phyloP scores from a whole-genome alignment of 768 basidiomycete genomes.

The Tricholoma hemisulphureum region DNA sequence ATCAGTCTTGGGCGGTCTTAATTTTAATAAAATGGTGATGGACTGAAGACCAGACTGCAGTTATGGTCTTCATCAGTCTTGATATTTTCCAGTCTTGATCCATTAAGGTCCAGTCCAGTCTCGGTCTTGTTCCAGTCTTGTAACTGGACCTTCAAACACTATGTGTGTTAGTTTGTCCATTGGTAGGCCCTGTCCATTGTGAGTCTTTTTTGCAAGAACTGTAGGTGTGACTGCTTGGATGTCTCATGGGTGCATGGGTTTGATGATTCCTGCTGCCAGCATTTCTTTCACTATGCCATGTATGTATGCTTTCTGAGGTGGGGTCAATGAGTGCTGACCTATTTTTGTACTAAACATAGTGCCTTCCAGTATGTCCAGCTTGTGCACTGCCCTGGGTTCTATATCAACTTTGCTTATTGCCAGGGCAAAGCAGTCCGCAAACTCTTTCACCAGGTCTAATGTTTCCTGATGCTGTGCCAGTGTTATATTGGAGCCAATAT shows the following conservation, averaged over 20 bases:
- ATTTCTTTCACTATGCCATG: slow-evolving; percentile 33
- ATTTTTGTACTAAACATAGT: slow-evolving; percentile 28
- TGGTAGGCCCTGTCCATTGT: slow-evolving; percentile 24
- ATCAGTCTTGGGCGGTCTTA: too few relatives aligned
- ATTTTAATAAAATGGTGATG: too few relatives aligned
- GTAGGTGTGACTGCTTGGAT: slow-evolving; percentile 20
- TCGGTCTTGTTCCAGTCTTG: too few relatives aligned
- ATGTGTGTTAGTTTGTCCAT: slow-evolving; percentile 34
- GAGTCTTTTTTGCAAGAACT: slow-evolving; percentile 36
- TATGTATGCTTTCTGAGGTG: slow-evolving; percentile 28
- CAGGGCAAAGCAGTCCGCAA: not conserved
- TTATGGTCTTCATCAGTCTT: too few relatives aligned
- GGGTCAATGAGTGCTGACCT: slow-evolving; percentile 25
- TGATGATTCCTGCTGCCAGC: slow-evolving; percentile 32
- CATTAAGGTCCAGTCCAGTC: too few relatives aligned
- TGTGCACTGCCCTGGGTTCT: slow-evolving; percentile 19
- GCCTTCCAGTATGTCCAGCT: slow-evolving; percentile 30
- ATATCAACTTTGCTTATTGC: not conserved
- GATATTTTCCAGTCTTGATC: too few relatives aligned
- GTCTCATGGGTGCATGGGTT: slow-evolving; percentile 18
- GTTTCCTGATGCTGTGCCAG: not conserved
- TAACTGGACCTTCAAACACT: too few relatives aligned
- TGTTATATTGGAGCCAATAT: not conserved
- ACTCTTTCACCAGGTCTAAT: not conserved
- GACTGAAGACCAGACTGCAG: too few relatives aligned